A percentile compares a stretch with the other conserved stretches of the same genome.
These are phyloP conservation scores for Populus simonii DNA, from an alignment of 345 rosid genomes.

Conservation along the genomic window DNA sequence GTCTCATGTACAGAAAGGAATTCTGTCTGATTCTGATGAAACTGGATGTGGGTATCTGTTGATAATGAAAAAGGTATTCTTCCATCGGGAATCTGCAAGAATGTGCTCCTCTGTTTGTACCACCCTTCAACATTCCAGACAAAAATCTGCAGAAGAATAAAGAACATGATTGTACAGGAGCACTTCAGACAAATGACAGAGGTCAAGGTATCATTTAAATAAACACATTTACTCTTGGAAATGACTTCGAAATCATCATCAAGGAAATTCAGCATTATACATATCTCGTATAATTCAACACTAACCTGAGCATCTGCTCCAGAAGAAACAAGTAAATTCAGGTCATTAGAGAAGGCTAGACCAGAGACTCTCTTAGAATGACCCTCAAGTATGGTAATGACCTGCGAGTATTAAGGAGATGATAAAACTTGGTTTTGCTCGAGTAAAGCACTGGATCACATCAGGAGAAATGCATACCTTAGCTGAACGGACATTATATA, in stretches of 20 bases:
- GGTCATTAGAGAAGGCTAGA: slow-evolving; percentile 38
- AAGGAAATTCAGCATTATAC: not conserved
- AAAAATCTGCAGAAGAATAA: slow-evolving; percentile 26
- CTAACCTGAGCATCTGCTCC: slow-evolving; percentile 52
- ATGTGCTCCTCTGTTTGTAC: slow-evolving; percentile 26
- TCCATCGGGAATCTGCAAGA: slow-evolving; percentile 24
- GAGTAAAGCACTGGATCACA: not conserved
- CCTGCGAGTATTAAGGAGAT: slow-evolving; percentile 26
- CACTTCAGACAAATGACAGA: not conserved
- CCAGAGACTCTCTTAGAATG: slow-evolving; percentile 39
- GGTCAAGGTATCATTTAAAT: not conserved
- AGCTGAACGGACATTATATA: slow-evolving; percentile 29
- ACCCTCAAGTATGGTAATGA: slow-evolving; percentile 35
- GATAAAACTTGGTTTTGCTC: not conserved
- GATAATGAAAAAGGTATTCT: slow-evolving; percentile 1
- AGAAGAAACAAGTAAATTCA: slow-evolving; percentile 40
- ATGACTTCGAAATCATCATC: not conserved
- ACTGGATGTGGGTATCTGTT: slow-evolving; percentile 32
- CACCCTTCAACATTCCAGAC: slow-evolving; percentile 42
- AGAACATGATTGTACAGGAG: not conserved
- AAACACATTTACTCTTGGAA: not conserved
- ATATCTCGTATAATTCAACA: not conserved
- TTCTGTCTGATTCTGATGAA: slow-evolving; percentile 40
- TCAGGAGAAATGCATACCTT: slow-evolving; percentile 26
- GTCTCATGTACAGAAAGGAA: slow-evolving; percentile 32